A percentile compares a stretch with the other conserved stretches of the same genome.
phyloP scores from a whole-genome alignment of 2,329 filamentous ascomycete genomes.

The Grosmannia serpens region DNA sequence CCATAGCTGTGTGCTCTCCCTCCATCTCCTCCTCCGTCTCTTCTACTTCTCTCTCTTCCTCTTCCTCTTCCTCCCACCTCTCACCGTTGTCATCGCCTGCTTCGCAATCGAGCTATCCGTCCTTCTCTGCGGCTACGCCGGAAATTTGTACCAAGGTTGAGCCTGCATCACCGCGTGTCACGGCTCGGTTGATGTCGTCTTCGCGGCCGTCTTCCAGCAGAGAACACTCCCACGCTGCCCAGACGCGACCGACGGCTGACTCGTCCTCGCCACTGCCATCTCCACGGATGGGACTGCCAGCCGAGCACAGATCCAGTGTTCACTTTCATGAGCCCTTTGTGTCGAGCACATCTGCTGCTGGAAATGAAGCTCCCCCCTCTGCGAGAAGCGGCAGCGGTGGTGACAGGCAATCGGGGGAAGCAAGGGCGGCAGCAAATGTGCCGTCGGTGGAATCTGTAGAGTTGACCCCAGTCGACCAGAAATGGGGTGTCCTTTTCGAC shows the following conservation, averaged over 20 bases:
- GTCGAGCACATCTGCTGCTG: background rate
- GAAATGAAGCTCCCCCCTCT: too few species aligned
- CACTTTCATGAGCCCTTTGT: background rate
- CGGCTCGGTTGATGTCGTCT: background rate
- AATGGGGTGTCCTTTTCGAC: constrained; percentile 67
- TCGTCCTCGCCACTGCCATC: background rate
- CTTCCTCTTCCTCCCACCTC: background rate
- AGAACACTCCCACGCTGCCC: too few species aligned
- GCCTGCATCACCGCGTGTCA: background rate
- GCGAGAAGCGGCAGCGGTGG: too few species aligned
- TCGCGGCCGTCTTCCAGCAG: background rate
- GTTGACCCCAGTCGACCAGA: constrained; percentile 9
- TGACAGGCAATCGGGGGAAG: background rate
- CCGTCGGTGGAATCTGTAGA: background rate
- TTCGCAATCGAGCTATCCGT: background rate
- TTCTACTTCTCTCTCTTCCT: background rate
- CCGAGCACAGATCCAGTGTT: background rate
- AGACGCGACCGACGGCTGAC: too few species aligned
- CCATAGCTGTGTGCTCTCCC: background rate
- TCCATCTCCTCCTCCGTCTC: background rate
- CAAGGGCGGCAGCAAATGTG: background rate
- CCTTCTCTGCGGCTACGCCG: background rate
- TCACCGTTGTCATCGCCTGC: background rate
- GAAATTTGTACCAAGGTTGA: background rate
- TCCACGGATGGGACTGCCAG: background rate